Base-by-base conservation (phyloP, 129 eudicot genomes). In the Flaveria robusta region DNA sequence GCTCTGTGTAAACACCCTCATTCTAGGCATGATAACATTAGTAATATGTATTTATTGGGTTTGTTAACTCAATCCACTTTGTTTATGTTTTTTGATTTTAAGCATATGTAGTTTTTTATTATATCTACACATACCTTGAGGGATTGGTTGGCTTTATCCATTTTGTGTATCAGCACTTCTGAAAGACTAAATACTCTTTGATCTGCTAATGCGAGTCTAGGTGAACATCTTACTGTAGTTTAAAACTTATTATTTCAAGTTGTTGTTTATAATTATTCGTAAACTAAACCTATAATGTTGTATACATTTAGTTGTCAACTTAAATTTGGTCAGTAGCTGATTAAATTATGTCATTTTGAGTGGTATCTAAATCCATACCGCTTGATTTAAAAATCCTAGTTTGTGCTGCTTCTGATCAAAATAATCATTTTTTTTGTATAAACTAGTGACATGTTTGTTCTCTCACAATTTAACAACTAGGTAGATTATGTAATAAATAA, bases 91-190 rank as follows among this genome's bases (percentile, higher is more conserved):
- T 27, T 27, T 27, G 31, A 2, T 18, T n/a, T 51, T 7, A 9
- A 24, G 56, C 24, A 11, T 72, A 39, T 78, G 7, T 2, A 18
- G 22, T 27, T 78, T 34, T 5, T 3, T 18, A 24, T 50, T 16
- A 59, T 20, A 52, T 20, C 23, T 6, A 50, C 42, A 7, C 60
- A 47, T 67, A 88, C 97, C 97, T 91, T 86, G 27, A 87, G 64
- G 19, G 95, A 88, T 83, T 81, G 82, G 42, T 72, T 83, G 47
- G 88, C 86, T 79, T 91, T 89, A 9, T 88, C 97, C 37, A 91
- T 83, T 77, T 87, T 91, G 78, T 85, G 72, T 64, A 91, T 81
- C 67, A 90, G 70, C 43, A 85, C 47, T 64, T 91, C 97, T 20
- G 88, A 22, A 56, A 83, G 81, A 15, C 55, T 64, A 37, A 63